phyloP scores from a whole-genome alignment of 345 rosid genomes.

The Acer negundo region DNA sequence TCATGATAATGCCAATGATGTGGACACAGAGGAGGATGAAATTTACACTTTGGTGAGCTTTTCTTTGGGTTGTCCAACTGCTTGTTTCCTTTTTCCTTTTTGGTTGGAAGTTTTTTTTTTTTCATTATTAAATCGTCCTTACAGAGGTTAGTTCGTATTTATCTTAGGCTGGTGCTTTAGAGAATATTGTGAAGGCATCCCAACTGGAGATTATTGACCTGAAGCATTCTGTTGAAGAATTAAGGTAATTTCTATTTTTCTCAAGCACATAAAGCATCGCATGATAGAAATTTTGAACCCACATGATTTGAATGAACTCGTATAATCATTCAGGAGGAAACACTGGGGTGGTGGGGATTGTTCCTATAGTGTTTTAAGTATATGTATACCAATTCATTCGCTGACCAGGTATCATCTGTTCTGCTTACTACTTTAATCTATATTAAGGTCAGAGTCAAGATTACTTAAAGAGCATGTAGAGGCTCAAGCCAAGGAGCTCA shows the following conservation, averaged over 20 bases:
- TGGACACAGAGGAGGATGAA: slow-evolving; percentile 70
- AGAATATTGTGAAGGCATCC: slow-evolving; percentile 87
- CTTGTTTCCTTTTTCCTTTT: not conserved
- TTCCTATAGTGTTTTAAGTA: not conserved
- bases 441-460: slow-evolving; percentile 80
- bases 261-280: slow-evolving; percentile 6
- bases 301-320: not conserved
- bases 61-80: slow-evolving; percentile 12
- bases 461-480: slow-evolving; percentile 68
- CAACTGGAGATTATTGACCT: slow-evolving; percentile 86
- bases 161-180: slow-evolving; percentile 91
- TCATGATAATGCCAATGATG: slow-evolving; percentile 31
- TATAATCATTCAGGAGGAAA: not conserved
- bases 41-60: slow-evolving; percentile 74
- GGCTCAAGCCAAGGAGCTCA: slow-evolving; percentile 79
- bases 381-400: slow-evolving; percentile 3
- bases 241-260: slow-evolving; percentile 52
- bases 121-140: slow-evolving; percentile 16
- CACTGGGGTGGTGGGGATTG: not conserved
- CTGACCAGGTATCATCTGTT: slow-evolving; percentile 25
- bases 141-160: slow-evolving; percentile 17
- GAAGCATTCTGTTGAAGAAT: slow-evolving; percentile 71
- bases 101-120: slow-evolving; percentile 2
- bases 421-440: slow-evolving; percentile 29
- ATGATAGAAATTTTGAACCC: not conserved